A percentile compares a stretch with the other conserved stretches of the same genome.
Evolutionary conservation across 2,329 filamentous ascomycete species (phyloP).

Genomic region (Cercospora sp.): DNA sequence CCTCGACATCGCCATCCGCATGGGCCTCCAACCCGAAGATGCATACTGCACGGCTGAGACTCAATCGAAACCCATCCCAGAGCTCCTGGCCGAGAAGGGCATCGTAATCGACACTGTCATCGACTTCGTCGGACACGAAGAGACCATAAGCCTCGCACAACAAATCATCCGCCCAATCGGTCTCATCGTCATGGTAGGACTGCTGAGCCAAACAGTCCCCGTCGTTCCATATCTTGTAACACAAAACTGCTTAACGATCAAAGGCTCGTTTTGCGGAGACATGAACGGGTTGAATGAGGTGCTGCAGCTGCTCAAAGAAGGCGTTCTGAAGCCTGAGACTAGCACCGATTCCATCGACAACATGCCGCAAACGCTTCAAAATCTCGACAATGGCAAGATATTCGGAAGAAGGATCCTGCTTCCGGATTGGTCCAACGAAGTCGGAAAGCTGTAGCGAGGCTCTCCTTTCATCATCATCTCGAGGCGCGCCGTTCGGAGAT

Average conservation of each 20-base stretch:
- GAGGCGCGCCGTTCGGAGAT: not conserved
- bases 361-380: slow-evolving; percentile 40
- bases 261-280: slow-evolving; percentile 46
- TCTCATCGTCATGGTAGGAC: slow-evolving; percentile 28
- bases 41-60: slow-evolving; percentile 27
- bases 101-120: slow-evolving; percentile 30
- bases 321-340: slow-evolving; percentile 41
- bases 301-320: slow-evolving; percentile 41
- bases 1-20: slow-evolving; percentile 35
- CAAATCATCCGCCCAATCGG: slow-evolving; percentile 26
- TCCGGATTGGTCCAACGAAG: slow-evolving; percentile 28
- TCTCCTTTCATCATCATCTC: not conserved
- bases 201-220: slow-evolving; percentile 23
- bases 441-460: not conserved
- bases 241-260: slow-evolving; percentile 27
- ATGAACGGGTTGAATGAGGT: slow-evolving; percentile 44
- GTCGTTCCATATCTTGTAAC: slow-evolving; percentile 23
- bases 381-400: slow-evolving; percentile 42
- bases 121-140: slow-evolving; percentile 31
- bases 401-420: slow-evolving; percentile 35
- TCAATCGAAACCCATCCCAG: slow-evolving; percentile 17
- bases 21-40: slow-evolving; percentile 39
- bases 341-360: slow-evolving; percentile 38
- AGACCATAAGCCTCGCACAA: slow-evolving; percentile 29
- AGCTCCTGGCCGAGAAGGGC: slow-evolving; percentile 23